Evolutionary conservation across 495 filamentous ascomycete species (phyloP).

Genomic region (Aspergillus sclerotioniger): DNA sequence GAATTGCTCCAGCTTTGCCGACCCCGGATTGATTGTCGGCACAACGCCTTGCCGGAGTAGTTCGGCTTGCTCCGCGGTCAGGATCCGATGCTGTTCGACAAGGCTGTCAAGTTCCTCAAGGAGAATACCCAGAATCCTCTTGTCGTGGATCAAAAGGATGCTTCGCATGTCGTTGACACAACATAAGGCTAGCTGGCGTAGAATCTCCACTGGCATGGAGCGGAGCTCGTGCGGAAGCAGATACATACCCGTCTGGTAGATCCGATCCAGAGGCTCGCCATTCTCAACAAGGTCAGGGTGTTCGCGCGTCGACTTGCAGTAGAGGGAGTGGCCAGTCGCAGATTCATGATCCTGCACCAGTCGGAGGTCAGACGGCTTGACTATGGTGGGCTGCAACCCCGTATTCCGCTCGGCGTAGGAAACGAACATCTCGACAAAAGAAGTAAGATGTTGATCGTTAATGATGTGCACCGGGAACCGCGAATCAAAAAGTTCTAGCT

Average conservation of each 20-base stretch:
- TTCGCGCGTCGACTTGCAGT: constrained; percentile 2
- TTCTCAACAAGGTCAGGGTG: background rate
- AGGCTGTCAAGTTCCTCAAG: constrained; percentile 11
- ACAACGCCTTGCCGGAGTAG: constrained; percentile 10
- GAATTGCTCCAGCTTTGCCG: constrained; percentile 8
- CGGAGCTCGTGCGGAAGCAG: constrained; percentile 11
- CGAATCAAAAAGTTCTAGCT: constrained; percentile 21
- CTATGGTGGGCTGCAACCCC: constrained; percentile 7
- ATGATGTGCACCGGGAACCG: constrained; percentile 27
- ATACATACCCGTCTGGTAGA: constrained; percentile 5
- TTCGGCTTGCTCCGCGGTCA: constrained; percentile 6
- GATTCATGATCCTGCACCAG: constrained; percentile 1
- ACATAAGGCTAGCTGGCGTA: constrained; percentile 7
- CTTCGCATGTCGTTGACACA: constrained; percentile 10
- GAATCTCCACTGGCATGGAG: constrained; percentile 6
- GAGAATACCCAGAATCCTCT: constrained; percentile 11
- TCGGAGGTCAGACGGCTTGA: constrained; percentile 11
- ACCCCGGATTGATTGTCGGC: constrained; percentile 16
- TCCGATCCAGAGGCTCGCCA: constrained; percentile 6
- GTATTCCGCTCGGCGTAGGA: constrained; percentile 13
- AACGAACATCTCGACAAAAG: constrained; percentile 27
- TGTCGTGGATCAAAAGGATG: constrained; percentile 8
- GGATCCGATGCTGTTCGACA: constrained; percentile 2
- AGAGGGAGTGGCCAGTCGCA: constrained; percentile 8
- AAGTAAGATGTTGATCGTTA: constrained; percentile 22